These are phyloP conservation scores for Trametes hirsuta DNA, from an alignment of 1,284 basidiomycete genomes.

Conservation along the genomic window DNA sequence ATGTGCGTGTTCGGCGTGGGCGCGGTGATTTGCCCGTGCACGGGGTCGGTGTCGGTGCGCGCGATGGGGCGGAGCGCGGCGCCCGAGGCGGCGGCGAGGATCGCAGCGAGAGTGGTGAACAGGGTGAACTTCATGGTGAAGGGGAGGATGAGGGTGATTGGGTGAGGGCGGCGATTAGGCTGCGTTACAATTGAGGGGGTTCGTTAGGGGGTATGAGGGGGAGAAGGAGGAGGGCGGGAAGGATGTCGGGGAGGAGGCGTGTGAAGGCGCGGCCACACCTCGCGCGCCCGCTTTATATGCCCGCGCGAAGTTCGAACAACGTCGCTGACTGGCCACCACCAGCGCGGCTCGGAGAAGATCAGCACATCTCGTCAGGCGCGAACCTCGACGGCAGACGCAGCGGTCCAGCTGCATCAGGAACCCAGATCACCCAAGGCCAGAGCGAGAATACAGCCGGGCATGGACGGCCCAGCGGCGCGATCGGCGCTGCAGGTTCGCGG, in stretches of 20 bases:
- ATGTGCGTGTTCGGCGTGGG: conserved; percentile 39
- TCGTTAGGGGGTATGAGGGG: background rate
- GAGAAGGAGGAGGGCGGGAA: background rate
- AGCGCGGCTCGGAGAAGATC: background rate
- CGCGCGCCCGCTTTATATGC: conserved; percentile 2
- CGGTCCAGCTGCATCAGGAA: conserved; percentile 5
- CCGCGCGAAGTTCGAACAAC: background rate
- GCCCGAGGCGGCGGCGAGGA: conserved; percentile 13
- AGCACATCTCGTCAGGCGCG: background rate
- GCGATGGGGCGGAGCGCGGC: background rate
- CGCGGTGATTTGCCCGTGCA: conserved; percentile 29
- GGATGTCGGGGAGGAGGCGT: background rate
- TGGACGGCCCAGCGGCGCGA: background rate
- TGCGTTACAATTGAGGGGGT: background rate
- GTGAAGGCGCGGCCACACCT: background rate
- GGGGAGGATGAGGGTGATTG: background rate
- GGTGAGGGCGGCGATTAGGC: conserved; percentile 9
- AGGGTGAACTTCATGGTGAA: conserved; percentile 24
- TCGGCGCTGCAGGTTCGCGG: background rate
- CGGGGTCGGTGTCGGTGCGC: conserved; percentile 19
- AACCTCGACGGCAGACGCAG: background rate
- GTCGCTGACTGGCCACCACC: background rate
- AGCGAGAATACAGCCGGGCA: background rate
- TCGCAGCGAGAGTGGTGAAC: conserved; percentile 13
- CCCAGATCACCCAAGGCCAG: conserved; percentile 1